Evolutionary conservation across 2,329 filamentous ascomycete genomes (phyloP).

Genomic region (Proliferodiscus dingleyae): DNA sequence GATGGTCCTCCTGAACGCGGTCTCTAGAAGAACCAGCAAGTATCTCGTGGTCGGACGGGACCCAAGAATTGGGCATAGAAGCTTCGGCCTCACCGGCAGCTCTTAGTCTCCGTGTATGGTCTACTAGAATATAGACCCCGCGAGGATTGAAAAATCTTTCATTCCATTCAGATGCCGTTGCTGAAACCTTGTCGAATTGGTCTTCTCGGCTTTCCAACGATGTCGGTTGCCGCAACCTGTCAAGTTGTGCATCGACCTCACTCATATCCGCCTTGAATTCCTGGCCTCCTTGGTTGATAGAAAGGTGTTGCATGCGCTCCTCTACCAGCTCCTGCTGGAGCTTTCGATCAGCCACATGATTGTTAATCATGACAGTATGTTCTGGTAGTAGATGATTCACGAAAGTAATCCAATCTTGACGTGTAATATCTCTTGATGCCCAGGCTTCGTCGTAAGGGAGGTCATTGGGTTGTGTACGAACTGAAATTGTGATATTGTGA

Average conservation of each 20-base stretch:
- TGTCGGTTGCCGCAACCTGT: conserved; percentile 27
- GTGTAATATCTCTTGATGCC: conserved; percentile 39
- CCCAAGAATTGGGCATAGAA: conserved; percentile 41
- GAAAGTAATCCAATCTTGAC: conserved; percentile 56
- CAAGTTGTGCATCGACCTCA: conserved; percentile 40
- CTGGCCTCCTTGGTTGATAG: conserved; percentile 13
- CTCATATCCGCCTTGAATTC: conserved; percentile 25
- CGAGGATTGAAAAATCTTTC: conserved; percentile 50
- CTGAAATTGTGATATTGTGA: conserved; percentile 14
- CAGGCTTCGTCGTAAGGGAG: conserved; percentile 20
- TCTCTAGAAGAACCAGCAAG: conserved; percentile 3
- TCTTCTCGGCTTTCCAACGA: conserved; percentile 5
- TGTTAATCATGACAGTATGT: conserved; percentile 41
- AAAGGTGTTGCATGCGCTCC: conserved; percentile 25
- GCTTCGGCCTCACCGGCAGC: conserved; percentile 34
- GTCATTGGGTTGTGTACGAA: conserved; percentile 16
- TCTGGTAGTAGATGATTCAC: conserved; percentile 51
- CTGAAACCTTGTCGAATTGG: conserved; percentile 32
- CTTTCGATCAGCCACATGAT: conserved; percentile 46
- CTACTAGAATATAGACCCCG: conserved; percentile 38
- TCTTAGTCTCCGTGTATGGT: conserved; percentile 38
- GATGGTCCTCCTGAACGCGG: not conserved
- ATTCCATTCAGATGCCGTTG: conserved; percentile 51
- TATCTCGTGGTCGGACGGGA: conserved; percentile 29
- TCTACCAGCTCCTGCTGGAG: conserved; percentile 38